Base-by-base conservation (phyloP, 2,329 filamentous ascomycete species). In the Penicillium sumatraense region DNA sequence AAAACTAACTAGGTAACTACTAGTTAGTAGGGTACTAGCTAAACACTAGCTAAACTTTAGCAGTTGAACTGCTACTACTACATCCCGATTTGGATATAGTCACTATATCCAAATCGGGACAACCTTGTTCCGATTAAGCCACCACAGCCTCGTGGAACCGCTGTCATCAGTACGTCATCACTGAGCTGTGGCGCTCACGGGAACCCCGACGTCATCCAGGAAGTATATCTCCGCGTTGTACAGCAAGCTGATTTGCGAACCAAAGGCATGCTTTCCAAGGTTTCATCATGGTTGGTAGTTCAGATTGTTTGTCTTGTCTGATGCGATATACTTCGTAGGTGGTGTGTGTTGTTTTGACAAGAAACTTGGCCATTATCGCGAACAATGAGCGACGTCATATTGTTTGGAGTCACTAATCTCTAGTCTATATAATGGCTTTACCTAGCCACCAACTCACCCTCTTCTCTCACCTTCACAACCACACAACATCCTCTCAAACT, bases 351-450 rank as follows among this genome's bases (percentile, higher is more conserved):
- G 38, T n/a, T 42, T n/a, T 21, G 48, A 16, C 35, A 4, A 41
- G 24, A 40, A 51, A 42, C 26, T 29, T 49, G 31, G 35, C 31
- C 16, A 42, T 20, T 36, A 49, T 38, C 35, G 18, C 47, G 14
- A 41, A 29, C 24, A 40, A 41, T 51, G 9, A 9, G 44, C 48
- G 48, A 51, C 55, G 55, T 57, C 55, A 57, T 54, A 20, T 42
- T 14, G n/a, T 46, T 41, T 27, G 44, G 23, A 18, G 48, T 55
- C 33, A 23, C 58, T 40, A 26, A 36, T 18, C 20, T 47, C 10
- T 24, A n/a, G 38, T 31, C 35, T 51, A 45, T 51, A 44, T 16
- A 42, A 51, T 11, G 11, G n/a, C 26, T 18, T 13, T 21, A 5
- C 26, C 7, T 46, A 14, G 26, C 26, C 35, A 36, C 35, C 11